These are phyloP conservation scores for Hyphopichia buzzinii DNA, from an alignment of 1,139 yeast species.

Conservation along the genomic window DNA sequence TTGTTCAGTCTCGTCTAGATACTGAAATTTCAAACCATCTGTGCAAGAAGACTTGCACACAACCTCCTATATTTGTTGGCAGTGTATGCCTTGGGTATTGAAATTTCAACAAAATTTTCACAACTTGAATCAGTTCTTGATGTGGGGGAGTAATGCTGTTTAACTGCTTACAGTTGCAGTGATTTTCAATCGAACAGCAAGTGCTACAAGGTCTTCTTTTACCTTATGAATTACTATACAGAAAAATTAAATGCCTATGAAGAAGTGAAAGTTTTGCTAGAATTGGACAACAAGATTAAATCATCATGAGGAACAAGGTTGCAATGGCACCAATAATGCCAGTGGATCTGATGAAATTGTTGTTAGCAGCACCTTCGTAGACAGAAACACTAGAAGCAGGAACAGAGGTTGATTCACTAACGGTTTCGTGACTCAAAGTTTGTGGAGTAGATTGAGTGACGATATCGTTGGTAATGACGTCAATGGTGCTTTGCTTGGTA, in stretches of 20 bases:
- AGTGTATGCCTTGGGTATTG: too few species aligned
- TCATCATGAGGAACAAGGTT: constrained; percentile 13
- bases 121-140: too few species aligned
- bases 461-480: constrained; percentile 32
- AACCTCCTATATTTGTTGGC: too few species aligned
- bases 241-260: not conserved
- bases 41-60: too few species aligned
- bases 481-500: constrained; percentile 16
- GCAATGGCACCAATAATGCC: constrained; percentile 16
- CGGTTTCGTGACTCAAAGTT: constrained; percentile 6
- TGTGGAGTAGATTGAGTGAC: constrained; percentile 24
- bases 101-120: too few species aligned
- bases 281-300: too few species aligned
- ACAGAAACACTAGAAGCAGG: constrained; percentile 12
- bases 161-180: too few species aligned
- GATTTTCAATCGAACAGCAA: too few species aligned
- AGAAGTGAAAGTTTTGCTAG: not conserved
- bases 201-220: too few species aligned
- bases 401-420: not conserved
- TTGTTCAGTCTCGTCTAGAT: too few species aligned
- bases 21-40: too few species aligned
- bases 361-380: constrained; percentile 18
- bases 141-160: too few species aligned
- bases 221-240: not conserved
- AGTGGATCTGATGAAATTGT: constrained; percentile 11